Conservation (phyloP, 306 rosid species). For the Pyrus communis region DNA sequence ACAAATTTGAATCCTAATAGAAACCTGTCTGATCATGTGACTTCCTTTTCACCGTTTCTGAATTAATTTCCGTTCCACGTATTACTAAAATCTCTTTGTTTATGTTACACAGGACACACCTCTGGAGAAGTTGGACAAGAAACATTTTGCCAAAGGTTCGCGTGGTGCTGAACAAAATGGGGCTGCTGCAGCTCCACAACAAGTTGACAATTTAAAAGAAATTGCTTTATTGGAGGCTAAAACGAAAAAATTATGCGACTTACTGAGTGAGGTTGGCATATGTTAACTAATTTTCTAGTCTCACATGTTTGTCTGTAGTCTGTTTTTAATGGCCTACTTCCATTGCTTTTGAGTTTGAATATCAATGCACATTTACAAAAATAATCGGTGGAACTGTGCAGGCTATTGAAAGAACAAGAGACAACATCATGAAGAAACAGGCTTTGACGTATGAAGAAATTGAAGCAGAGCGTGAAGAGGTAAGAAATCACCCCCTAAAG, state of each 20-base stretch:
- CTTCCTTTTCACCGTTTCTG: not conserved
- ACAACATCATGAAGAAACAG: constrained; percentile 90
- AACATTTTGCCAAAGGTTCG: constrained; percentile 74
- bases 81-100: constrained; percentile 9
- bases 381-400: constrained; percentile 26
- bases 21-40: not conserved
- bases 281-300: constrained; percentile 1
- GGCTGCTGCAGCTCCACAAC: constrained; percentile 39
- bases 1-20: not conserved
- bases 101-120: constrained; percentile 60
- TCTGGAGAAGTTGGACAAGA: constrained; percentile 77
- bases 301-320: not conserved
- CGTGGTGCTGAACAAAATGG: constrained; percentile 47
- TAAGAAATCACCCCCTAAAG: constrained; percentile 18
- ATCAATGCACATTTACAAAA: not conserved
- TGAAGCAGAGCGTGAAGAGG: constrained; percentile 96
- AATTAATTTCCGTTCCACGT: not conserved
- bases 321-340: not conserved
- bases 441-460: constrained; percentile 93
- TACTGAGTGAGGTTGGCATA: constrained; percentile 62
- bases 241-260: constrained; percentile 56
- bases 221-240: constrained; percentile 74
- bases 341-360: not conserved
- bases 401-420: constrained; percentile 79
- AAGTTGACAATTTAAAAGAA: constrained; percentile 55